Evolutionary conservation across 495 filamentous ascomycete species (phyloP), one percentile per base, ranked within the genome.

Genomic region (Hyaloscypha variabilis): DNA sequence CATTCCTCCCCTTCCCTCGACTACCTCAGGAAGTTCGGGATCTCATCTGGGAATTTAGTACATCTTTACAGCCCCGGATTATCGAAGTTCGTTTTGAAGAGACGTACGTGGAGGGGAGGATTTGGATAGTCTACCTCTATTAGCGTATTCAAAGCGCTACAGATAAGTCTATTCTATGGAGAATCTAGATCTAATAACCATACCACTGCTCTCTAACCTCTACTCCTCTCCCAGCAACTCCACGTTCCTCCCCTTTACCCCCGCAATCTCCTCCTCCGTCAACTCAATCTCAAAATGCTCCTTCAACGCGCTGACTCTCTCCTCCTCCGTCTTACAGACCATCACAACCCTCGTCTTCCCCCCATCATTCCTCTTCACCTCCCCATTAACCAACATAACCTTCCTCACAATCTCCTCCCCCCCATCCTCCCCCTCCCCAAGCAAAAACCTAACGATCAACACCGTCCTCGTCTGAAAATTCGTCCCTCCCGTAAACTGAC

Each of bases 321-420:
- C 82, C 59, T 70, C 75, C 62, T 90, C 82, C 0, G 69, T 83
- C 69, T 75, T 65, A 69, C 82, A 85, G 24, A 68, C 69, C 69
- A 76, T 71, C 10, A 87, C 72, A 25, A 88, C 67, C 62, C 79
- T 77, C 28, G 85, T 86, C 74, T 74, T 80, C 4, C 86, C 87
- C 14, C 81, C 78, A 58, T 88, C 71, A 69, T 86, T 87, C 74
- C 78, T 76, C 75, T 89, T 91, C 5, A 90, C 73, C 42, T 78
- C 74, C 24, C 77, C 77, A 39, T 82, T 78, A 8, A 82, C 75
- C 69, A 92, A 71, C 76, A 86, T 88, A 50, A 90, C 66, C 67
- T 83, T 86, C 1, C 90, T 89, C 2, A 82, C 75, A 58, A 91
- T 74, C 60, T 75, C 69, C 39, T 46, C 57, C 34, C n/a, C 28